Percentiles rank a stretch among this genome's conserved stretches.
phyloP scores from a whole-genome alignment of 441 rosid genomes.

The Pelargonium australe region DNA sequence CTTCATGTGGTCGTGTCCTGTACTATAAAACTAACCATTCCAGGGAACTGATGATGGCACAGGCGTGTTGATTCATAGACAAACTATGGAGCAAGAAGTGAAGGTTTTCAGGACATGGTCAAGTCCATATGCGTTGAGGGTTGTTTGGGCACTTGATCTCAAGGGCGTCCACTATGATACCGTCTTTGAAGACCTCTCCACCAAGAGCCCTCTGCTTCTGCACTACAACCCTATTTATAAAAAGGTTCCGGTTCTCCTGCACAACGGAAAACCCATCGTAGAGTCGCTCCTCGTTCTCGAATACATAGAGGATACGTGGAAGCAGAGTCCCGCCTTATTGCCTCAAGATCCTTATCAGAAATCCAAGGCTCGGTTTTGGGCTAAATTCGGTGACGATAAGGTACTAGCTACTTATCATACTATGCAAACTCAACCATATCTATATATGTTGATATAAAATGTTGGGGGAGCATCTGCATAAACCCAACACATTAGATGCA shows the following conservation, averaged over 20 bases:
- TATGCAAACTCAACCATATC: not conserved
- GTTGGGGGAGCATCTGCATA: not conserved
- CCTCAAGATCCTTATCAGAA: not conserved
- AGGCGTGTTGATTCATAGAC: too few species aligned
- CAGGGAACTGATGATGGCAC: too few species aligned
- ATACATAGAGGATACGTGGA: conserved; percentile 1
- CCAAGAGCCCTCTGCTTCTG: not conserved
- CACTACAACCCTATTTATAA: not conserved
- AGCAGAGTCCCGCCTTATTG: not conserved
- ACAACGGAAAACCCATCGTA: not conserved
- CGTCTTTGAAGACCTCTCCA: not conserved
- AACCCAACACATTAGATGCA: not conserved
- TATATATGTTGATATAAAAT: too few species aligned
- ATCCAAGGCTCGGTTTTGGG: not conserved
- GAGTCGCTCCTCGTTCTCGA: conserved; percentile 2
- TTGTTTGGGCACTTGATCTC: conserved; percentile 1
- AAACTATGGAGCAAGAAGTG: not conserved
- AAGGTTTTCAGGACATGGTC: conserved; percentile 5
- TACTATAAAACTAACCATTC: too few species aligned
- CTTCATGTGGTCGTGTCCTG: too few species aligned
- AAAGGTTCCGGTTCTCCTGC: not conserved
- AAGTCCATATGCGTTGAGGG: not conserved
- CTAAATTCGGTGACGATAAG: not conserved
- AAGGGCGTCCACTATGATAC: not conserved
- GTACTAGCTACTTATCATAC: not conserved